Evolutionary conservation across 768 basidiomycete genomes (phyloP), one percentile per base, ranked within the genome.

Genomic region (Mycena polygramma): DNA sequence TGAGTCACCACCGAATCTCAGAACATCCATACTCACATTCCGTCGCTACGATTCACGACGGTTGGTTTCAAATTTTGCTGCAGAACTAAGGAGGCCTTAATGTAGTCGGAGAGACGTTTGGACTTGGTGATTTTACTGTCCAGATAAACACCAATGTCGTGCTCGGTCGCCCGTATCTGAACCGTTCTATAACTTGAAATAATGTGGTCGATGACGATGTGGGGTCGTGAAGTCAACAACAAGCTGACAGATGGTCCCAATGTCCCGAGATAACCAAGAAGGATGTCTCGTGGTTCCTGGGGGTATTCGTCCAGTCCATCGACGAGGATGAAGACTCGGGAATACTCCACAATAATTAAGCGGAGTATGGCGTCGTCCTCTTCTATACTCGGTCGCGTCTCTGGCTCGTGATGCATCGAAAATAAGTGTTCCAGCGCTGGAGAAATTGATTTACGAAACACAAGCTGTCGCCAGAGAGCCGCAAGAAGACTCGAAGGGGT

Each of bases 251-350:
- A 8, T 22, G 45, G 22, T 20, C 48, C 49, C 49, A 59, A 13
- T 10, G 2, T 26, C 0, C 9, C 11, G 11, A 60, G 48, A 15
- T 9, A 1, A 5, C 13, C n/a, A 13, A 67, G 49, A 1, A 69
- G 19, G 9, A 26, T 15, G 43, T 41, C 19, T 7, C 57, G 35
- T 6, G 30, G 45, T 1, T 45, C 49, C 20, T 46, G 55, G 1
- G 43, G 57, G 35, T 67, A 67, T 53, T 67, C 66, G 45, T 67
- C 66, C 1, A 67, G 66, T 13, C 49, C 66, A 26, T 67, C 58
- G 17, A 67, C 46, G 4, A 67, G 13, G 19, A 67, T 26, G 22
- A 51, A 60, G 8, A 67, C 43, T 19, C 43, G 4, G 26, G 45
- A 48, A 37, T 57, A 66, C 13, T 39, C 36, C 1, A 17, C 7